A percentile compares a stretch with the other conserved stretches of the same genome.
Evolutionary conservation across 208 protist species (phyloP).

Genomic region (Leishmania major): DNA sequence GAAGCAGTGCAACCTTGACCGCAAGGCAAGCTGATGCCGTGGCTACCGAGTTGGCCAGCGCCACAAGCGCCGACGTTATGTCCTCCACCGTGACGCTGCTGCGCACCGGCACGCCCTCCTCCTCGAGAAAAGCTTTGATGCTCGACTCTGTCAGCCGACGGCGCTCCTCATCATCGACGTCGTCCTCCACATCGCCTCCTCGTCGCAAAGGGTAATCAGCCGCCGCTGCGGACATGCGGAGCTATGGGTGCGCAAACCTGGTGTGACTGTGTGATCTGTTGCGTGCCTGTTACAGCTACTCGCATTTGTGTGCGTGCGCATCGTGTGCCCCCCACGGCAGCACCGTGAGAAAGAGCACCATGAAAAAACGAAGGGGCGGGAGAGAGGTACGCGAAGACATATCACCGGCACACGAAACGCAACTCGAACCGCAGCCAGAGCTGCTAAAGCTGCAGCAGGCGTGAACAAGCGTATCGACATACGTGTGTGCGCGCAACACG

Average conservation of each 20-base stretch:
- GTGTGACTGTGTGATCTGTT: not conserved
- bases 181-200: not conserved
- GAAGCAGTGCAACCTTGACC: constrained; percentile 14
- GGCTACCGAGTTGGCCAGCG: constrained; percentile 16
- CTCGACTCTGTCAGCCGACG: constrained; percentile 1
- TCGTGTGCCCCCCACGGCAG: not conserved
- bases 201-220: not conserved
- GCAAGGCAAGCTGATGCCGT: constrained; percentile 13
- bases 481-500: not conserved
- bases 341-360: constrained; percentile 1
- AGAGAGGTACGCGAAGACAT: not conserved
- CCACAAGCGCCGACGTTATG: constrained; percentile 11
- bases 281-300: not conserved
- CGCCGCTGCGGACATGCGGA: not conserved
- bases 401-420: not conserved
- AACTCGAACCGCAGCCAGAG: not conserved
- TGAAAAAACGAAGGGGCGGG: not conserved
- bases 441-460: not conserved
- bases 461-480: not conserved
- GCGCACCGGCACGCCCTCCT: constrained; percentile 21
- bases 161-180: constrained; percentile 1
- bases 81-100: constrained; percentile 6
- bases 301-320: constrained; percentile 2
- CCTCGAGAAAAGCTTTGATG: constrained; percentile 28
- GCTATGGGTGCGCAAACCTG: not conserved